Evolutionary conservation across 1,139 yeast species (phyloP), one percentile per base, ranked within the genome.

Genomic region (Eremothecium cymbalariae): DNA sequence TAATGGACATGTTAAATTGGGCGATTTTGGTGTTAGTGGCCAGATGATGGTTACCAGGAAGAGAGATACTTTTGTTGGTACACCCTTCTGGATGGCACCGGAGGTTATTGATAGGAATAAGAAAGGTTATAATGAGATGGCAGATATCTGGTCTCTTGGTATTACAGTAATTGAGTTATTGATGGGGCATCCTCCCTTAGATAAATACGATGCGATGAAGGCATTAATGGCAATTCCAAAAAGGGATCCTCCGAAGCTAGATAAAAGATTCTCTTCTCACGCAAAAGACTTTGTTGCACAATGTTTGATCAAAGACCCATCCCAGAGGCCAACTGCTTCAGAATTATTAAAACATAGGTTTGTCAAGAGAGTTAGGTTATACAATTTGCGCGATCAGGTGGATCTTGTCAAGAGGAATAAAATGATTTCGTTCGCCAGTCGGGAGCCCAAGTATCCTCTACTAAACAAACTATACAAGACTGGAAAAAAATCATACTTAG

Each of bases 31-130:
- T 1, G 94, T 84, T 6, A 78, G 88, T 48, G 90, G 90, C 0
- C 85, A 81, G 50, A 63, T 82, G 24, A 70, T 79, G n/a, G 64
- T 72, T 25, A 74, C 83, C 1, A 64, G 67, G 32, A 66, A 69
- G 34, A 73, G 72, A 44, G 71, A 77, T 44, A 83, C 94, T 0
- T 78, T 83, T 64, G 94, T 83, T 22, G 95, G 95, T 0, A 83
- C 94, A 0, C 94, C 94, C 13, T 82, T 74, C 56, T 84, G 94
- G 94, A 84, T 84, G 94, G 94, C 94, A 0, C 95, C 94, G 0
- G 95, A 84, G 51, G 80, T 83, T 19, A 78, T 84, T 17, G 33
- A 43, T 4, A 45, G 48, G 37, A 47, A 48, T 22, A 52, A 61
- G 11, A 57, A 59, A 12, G 88, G 88, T 1, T 81, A 84, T 51